Evolutionary conservation across 352 stramenopile genomes (phyloP).

Genomic region (Globisporangium spinosum): DNA sequence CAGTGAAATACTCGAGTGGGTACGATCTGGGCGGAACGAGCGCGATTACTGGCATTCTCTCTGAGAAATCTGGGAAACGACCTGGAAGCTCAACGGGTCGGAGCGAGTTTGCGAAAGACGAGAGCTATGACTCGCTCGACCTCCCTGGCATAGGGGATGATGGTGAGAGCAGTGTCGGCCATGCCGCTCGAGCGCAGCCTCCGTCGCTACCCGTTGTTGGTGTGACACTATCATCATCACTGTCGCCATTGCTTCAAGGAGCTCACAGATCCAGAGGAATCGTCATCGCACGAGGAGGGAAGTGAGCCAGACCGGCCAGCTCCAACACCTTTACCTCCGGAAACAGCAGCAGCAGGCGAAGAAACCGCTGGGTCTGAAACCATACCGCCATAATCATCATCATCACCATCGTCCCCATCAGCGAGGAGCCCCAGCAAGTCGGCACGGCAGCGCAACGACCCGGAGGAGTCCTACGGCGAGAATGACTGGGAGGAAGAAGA

Average conservation of each 20-base stretch:
- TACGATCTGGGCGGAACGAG: slow-evolving; percentile 62
- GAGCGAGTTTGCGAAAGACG: slow-evolving; percentile 24
- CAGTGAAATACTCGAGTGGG: slow-evolving; percentile 58
- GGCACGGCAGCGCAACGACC: slow-evolving; percentile 9
- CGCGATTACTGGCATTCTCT: slow-evolving; percentile 21
- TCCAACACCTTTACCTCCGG: background rate
- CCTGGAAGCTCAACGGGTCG: slow-evolving; percentile 7
- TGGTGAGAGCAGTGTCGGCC: slow-evolving; percentile 9
- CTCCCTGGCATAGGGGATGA: slow-evolving; percentile 36
- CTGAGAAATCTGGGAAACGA: slow-evolving; percentile 9
- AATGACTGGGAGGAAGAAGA: slow-evolving; percentile 69
- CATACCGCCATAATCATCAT: background rate
- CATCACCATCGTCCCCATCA: slow-evolving; percentile 3
- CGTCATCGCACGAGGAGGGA: background rate
- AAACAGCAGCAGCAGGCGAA: background rate
- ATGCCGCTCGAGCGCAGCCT: background rate
- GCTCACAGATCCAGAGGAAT: background rate
- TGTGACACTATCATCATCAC: background rate
- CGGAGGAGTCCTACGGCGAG: slow-evolving; percentile 52
- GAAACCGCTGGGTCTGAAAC: slow-evolving; percentile 1
- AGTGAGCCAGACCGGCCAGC: background rate
- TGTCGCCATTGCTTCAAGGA: background rate
- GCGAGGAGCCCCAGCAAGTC: slow-evolving; percentile 12
- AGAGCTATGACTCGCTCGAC: slow-evolving; percentile 68
- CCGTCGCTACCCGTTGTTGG: background rate